Percentiles rank a stretch among this genome's conserved stretches.
Evolutionary conservation across 805 yeast species (phyloP).

Genomic region (Candida krabiensis): DNA sequence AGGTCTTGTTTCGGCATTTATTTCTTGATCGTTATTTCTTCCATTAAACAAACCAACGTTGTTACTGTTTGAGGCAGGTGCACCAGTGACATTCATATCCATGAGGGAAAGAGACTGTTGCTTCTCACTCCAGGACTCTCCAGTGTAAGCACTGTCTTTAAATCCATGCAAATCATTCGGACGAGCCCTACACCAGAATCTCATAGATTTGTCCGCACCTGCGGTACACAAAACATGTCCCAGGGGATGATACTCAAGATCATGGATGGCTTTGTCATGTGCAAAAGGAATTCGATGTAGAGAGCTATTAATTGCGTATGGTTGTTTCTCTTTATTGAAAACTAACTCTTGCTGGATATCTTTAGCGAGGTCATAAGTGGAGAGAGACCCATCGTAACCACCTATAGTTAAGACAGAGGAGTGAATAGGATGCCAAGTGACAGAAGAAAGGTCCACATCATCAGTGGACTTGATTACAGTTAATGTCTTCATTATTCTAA

Average conservation of each 20-base stretch:
- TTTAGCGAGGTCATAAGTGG: constrained; percentile 67
- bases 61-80: not conserved
- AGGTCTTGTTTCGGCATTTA: constrained; percentile 1
- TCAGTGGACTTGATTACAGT: constrained; percentile 66
- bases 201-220: constrained; percentile 86
- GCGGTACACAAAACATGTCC: constrained; percentile 93
- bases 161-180: constrained; percentile 85
- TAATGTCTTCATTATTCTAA: constrained; percentile 79
- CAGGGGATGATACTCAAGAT: constrained; percentile 88
- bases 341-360: constrained; percentile 39
- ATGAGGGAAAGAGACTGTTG: constrained; percentile 20
- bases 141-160: constrained; percentile 77
- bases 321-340: constrained; percentile 15
- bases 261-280: constrained; percentile 89
- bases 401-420: constrained; percentile 79
- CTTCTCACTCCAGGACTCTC: constrained; percentile 29
- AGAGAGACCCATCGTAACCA: constrained; percentile 84
- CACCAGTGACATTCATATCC: constrained; percentile 5
- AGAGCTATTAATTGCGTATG: constrained; percentile 26
- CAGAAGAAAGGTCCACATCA: constrained; percentile 80
- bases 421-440: constrained; percentile 93
- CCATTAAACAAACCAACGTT: constrained; percentile 2
- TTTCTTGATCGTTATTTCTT: not conserved
- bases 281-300: constrained; percentile 79
- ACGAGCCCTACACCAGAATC: constrained; percentile 93